Percentiles rank a stretch among this genome's conserved stretches.
Conservation (phyloP, 1,284 basidiomycete genomes). For the Cystobasidium pallidum region DNA sequence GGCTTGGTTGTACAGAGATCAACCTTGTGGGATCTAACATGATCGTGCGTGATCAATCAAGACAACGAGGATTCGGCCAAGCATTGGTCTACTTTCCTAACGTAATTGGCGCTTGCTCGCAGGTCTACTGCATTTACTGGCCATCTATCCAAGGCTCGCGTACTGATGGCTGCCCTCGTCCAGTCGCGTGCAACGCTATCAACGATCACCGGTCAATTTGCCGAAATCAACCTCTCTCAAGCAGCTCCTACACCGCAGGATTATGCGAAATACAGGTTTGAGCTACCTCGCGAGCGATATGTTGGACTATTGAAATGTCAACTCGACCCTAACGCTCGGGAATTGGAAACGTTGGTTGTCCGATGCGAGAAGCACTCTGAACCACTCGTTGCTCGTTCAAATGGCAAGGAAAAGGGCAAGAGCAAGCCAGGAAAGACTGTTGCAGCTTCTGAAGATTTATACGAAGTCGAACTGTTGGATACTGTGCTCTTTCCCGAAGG, state of each 20-base stretch:
- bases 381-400: constrained; percentile 26
- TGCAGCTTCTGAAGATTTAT: constrained; percentile 39
- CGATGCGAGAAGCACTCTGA: constrained; percentile 46
- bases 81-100: no score
- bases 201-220: constrained; percentile 21
- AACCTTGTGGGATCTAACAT: neutral
- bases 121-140: no score
- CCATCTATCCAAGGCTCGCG: no score
- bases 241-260: constrained; percentile 37
- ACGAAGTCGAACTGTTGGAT: constrained; percentile 69
- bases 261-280: constrained; percentile 47
- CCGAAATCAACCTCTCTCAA: constrained; percentile 33
- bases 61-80: no score
- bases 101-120: no score
- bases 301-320: constrained; percentile 52
- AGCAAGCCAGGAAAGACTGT: constrained; percentile 7
- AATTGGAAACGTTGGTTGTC: constrained; percentile 46
- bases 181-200: constrained; percentile 12
- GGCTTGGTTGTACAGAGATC: neutral
- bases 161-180: constrained; percentile 13
- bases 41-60: neutral
- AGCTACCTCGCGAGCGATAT: constrained; percentile 48
- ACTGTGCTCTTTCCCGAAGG: constrained; percentile 84
- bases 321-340: constrained; percentile 48
- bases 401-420: constrained; percentile 46